These are phyloP conservation scores for Globisporangium spiculum DNA, from an alignment of 352 stramenopile species.

Conservation along the genomic window DNA sequence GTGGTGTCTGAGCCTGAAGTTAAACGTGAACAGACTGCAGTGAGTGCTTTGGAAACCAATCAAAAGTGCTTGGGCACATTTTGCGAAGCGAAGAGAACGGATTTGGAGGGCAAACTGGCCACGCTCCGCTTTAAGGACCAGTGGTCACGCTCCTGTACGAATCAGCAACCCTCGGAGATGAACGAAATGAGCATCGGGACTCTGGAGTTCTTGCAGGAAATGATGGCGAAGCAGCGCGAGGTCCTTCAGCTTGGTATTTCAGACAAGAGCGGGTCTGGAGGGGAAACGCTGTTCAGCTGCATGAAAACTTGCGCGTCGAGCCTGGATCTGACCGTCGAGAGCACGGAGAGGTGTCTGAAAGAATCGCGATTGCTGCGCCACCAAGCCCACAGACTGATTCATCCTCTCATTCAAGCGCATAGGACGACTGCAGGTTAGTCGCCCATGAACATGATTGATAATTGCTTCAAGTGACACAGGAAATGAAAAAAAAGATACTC, in stretches of 20 bases:
- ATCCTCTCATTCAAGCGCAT: not conserved
- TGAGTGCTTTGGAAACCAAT: not conserved
- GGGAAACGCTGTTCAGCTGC: constrained; percentile 3
- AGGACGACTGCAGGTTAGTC: not conserved
- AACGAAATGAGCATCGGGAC: constrained; percentile 15
- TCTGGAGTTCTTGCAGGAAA: constrained; percentile 7
- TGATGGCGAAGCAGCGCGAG: constrained; percentile 12
- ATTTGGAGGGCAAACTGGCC: constrained; percentile 25
- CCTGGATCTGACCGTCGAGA: constrained; percentile 7
- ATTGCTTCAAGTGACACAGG: not conserved
- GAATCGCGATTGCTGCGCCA: constrained; percentile 3
- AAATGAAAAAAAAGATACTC: not conserved
- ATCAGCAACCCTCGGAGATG: not conserved
- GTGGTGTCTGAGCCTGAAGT: not conserved
- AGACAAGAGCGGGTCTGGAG: too few relatives aligned
- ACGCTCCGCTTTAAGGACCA: constrained; percentile 17
- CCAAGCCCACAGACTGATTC: constrained; percentile 1
- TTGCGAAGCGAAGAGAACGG: constrained; percentile 25
- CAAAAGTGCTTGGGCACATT: constrained; percentile 21
- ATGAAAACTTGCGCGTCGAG: not conserved
- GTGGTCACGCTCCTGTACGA: not conserved
- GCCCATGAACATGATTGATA: not conserved
- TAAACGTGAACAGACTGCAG: not conserved
- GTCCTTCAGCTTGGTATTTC: not conserved
- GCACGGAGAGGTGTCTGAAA: constrained; percentile 1